Percentiles rank a stretch among this genome's conserved stretches.
Conservation (phyloP, 2,329 filamentous ascomycete genomes). For the Akanthomyces uredinophilus region DNA sequence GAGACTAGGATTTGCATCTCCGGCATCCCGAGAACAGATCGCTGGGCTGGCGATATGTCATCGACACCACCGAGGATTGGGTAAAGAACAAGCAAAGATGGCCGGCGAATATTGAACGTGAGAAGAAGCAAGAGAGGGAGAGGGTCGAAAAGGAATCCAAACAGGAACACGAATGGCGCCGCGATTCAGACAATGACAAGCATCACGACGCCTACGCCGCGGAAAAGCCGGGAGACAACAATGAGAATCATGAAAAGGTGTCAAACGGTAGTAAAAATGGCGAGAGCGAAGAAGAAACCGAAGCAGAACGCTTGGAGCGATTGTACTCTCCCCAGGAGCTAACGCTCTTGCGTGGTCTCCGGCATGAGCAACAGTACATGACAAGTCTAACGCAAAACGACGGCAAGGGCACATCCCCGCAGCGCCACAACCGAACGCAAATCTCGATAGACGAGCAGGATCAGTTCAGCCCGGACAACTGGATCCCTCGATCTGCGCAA, state of each 20-base stretch:
- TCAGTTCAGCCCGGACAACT: conserved; percentile 48
- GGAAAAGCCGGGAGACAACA: conserved; percentile 11
- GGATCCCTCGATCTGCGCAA: conserved; percentile 42
- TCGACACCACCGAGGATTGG: conserved; percentile 43
- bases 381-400: conserved; percentile 35
- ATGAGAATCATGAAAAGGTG: conserved; percentile 15
- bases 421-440: conserved; percentile 18
- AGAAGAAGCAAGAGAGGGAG: conserved; percentile 19
- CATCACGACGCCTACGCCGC: conserved; percentile 20
- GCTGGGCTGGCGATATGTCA: conserved; percentile 44
- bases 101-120: conserved; percentile 38
- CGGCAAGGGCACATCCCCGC: conserved; percentile 23
- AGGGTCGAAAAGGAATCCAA: conserved; percentile 17
- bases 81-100: conserved; percentile 44
- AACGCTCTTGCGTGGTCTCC: conserved; percentile 34
- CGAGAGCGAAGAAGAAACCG: neutral
- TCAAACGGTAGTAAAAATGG: conserved; percentile 9
- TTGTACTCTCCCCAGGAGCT: conserved; percentile 37
- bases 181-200: conserved; percentile 19
- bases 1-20: conserved; percentile 37
- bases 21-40: conserved; percentile 38
- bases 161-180: conserved; percentile 19
- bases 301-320: neutral
- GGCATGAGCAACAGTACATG: conserved; percentile 40
- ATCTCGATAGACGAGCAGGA: conserved; percentile 43